A percentile compares a stretch with the other conserved stretches of the same genome.
phyloP scores from a whole-genome alignment of 805 yeast species.

The Wilhelminamyces savonicus region DNA sequence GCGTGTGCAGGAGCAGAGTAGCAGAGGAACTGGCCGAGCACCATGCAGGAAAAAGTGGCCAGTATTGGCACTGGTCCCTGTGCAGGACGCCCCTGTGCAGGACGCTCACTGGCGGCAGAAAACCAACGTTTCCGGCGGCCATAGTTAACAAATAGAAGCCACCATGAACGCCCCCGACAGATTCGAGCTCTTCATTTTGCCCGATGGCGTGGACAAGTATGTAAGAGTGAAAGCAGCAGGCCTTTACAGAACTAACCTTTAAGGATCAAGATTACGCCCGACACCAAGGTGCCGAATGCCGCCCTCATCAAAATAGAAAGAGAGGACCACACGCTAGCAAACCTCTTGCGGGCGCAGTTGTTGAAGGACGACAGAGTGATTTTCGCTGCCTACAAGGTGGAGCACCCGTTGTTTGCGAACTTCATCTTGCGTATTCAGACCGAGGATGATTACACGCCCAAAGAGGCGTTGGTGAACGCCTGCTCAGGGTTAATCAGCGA shows the following conservation, averaged over 20 bases:
- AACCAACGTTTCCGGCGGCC: neutral
- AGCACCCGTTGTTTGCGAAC: constrained; percentile 95
- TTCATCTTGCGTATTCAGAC: constrained; percentile 93
- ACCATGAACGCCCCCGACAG: constrained; percentile 98
- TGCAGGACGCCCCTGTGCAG: neutral
- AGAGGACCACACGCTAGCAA: constrained; percentile 96
- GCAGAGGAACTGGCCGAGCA: too few relatives aligned
- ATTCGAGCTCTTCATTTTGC: constrained; percentile 90
- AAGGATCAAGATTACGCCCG: constrained; percentile 82
- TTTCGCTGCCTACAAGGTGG: constrained; percentile 96
- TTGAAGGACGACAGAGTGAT: constrained; percentile 82
- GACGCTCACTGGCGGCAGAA: neutral
- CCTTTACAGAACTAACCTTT: constrained; percentile 9
- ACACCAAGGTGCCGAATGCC: constrained; percentile 91
- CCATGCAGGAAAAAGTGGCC: too few relatives aligned
- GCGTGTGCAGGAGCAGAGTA: too few relatives aligned
- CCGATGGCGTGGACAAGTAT: constrained; percentile 95
- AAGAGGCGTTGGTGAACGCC: constrained; percentile 84
- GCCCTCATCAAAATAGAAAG: constrained; percentile 89
- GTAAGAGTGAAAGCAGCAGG: constrained; percentile 18
- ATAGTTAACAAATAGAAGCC: neutral
- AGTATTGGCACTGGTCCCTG: neutral
- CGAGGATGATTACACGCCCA: constrained; percentile 89
- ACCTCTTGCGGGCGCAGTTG: constrained; percentile 79
- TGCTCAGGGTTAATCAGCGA: constrained; percentile 79